Percentiles rank a stretch among this genome's conserved stretches.
Evolutionary conservation across 202 grass and related monocot genomes (phyloP).

Genomic region (Carex arenaria): DNA sequence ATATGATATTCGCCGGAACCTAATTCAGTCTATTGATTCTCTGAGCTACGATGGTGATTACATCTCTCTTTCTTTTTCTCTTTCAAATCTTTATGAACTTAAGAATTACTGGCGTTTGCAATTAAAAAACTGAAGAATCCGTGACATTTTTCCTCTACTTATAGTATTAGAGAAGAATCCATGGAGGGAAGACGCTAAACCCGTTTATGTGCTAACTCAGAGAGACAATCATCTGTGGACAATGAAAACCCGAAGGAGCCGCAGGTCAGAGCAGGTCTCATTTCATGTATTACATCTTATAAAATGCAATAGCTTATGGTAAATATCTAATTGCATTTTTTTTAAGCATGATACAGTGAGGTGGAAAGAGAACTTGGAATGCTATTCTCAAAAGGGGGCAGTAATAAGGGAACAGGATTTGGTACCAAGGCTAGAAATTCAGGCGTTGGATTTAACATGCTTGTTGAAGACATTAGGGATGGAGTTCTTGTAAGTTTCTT

Average conservation of each 20-base stretch:
- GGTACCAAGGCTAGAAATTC: constrained; percentile 64
- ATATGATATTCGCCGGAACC: constrained; percentile 84
- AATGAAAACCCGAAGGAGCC: constrained; percentile 85
- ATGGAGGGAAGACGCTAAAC: constrained; percentile 87
- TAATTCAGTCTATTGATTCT: constrained; percentile 85
- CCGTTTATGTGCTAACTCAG: constrained; percentile 88
- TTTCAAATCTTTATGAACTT: not conserved
- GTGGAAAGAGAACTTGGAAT: constrained; percentile 91
- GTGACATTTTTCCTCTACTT: constrained; percentile 14
- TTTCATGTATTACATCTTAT: not conserved
- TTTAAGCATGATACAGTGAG: constrained; percentile 43
- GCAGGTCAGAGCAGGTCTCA: constrained; percentile 39
- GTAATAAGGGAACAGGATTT: constrained; percentile 32
- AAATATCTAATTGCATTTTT: not conserved
- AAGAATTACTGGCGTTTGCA: not conserved
- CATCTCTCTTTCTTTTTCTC: not conserved
- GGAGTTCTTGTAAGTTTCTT: constrained; percentile 84
- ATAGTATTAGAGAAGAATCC: constrained; percentile 90
- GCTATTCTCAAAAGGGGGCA: constrained; percentile 71
- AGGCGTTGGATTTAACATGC: constrained; percentile 81
- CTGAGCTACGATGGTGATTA: constrained; percentile 71
- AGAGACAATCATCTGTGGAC: constrained; percentile 83
- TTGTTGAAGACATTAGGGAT: constrained; percentile 95
- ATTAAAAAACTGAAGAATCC: not conserved
- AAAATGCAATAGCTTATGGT: not conserved